These are phyloP conservation scores for Ophiostoma sp. DNA, from an alignment of 2,329 filamentous ascomycete genomes.

Conservation along the genomic window DNA sequence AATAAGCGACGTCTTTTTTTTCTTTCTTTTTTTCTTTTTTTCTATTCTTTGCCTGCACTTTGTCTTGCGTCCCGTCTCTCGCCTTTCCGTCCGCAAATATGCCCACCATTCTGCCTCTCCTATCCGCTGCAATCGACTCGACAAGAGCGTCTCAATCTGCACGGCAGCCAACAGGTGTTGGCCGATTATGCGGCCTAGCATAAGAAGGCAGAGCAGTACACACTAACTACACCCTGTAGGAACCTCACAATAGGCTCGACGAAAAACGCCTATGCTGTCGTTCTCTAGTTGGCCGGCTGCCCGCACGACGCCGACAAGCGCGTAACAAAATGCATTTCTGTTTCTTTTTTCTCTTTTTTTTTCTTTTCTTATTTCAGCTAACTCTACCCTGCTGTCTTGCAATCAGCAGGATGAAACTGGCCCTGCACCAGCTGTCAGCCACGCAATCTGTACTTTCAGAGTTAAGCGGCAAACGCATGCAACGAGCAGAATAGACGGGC, in stretches of 20 bases:
- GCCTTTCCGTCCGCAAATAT: background rate
- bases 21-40: background rate
- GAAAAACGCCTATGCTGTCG: background rate
- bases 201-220: no score
- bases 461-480: background rate
- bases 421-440: background rate
- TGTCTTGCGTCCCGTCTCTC: no score
- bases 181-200: background rate
- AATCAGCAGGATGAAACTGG: background rate
- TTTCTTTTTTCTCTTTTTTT: background rate
- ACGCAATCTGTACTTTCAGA: background rate
- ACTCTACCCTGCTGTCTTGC: background rate
- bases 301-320: background rate
- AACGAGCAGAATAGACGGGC: background rate
- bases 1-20: background rate
- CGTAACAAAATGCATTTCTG: background rate
- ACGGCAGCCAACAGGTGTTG: background rate
- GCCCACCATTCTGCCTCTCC: background rate
- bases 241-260: no score
- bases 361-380: background rate
- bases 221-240: no score
- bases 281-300: background rate
- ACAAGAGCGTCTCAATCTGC: background rate
- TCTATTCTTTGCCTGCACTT: background rate
- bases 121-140: background rate